Base-by-base conservation (phyloP, 148 eudicot species). In the Fagopyrum tataricum region DNA sequence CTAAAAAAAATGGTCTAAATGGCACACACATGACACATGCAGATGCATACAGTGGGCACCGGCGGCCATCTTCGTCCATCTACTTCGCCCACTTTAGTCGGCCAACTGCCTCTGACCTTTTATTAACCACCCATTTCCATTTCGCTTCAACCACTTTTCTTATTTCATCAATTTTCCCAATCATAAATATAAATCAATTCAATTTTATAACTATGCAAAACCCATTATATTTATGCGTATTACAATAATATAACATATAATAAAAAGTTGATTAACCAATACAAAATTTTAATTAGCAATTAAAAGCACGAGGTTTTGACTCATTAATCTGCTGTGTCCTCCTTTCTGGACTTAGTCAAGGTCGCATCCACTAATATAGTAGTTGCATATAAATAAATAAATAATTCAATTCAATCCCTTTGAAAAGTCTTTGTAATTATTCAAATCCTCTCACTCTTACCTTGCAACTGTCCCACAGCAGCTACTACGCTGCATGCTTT, bases 401-500 rank as follows among this genome's bases (percentile, higher is more conserved):
- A 49, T 12, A 49, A 2, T 18, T 7, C 7, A 5, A 9, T 8
- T 58, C 37, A 59, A 59, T 24, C 66, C 17, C 10, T 59, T 59
- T 59, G 66, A 59, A 59, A 59, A 24, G 66, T 59, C 9, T 11
- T 17, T 21, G 23, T 6, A 23, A 15, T 18, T 7, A 18, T 59
- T 59, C 66, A 59, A 59, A 59, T 24, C 66, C 39, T 59, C 66
- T 59, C 66, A 59, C 40, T 8, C 66, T 59, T 39, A 23, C 26
- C 40, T 59, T 59, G 37, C 37, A 31, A 31, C 37, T 31, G 37
- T 31, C 37, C 37, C 37, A 31, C 39, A 23, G 66, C 66, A 21
- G 66, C 23, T 39, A 31, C 39, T 59, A 59, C 66, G 66, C 66
- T 59, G 37, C 39, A 59, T 59, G 37, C 66, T 59, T 59, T 59